phyloP scores from a whole-genome alignment of 495 filamentous ascomycete species.

The Hyaloscypha bicolor region DNA sequence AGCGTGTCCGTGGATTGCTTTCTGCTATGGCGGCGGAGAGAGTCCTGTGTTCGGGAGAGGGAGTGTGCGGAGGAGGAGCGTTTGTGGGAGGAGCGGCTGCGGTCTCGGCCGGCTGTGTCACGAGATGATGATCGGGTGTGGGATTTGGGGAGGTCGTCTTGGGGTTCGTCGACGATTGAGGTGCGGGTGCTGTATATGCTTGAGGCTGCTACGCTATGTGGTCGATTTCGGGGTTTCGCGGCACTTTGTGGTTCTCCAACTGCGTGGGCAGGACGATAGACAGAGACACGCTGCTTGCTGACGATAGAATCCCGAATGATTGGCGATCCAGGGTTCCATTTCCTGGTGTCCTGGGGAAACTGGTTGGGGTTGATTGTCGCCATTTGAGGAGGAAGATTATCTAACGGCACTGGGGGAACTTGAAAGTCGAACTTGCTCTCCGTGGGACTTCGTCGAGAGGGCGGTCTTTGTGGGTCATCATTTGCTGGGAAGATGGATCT shows the following conservation, averaged over 20 bases:
- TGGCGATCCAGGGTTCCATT: conserved; percentile 15
- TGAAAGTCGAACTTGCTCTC: background rate
- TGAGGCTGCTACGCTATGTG: conserved; percentile 23
- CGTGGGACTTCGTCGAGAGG: conserved; percentile 9
- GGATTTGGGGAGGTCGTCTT: background rate
- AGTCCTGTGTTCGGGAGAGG: conserved; percentile 19
- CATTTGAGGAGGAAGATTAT: conserved; percentile 8
- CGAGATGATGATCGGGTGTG: background rate
- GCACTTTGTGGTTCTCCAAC: background rate
- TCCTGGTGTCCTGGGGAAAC: conserved; percentile 19
- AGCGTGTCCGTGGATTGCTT: conserved; percentile 7
- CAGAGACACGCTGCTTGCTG: conserved; percentile 23
- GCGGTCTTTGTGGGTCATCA: background rate
- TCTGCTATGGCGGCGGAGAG: conserved; percentile 9
- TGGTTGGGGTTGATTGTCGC: background rate
- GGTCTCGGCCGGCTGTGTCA: background rate
- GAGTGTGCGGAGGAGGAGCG: background rate
- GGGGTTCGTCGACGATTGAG: conserved; percentile 6
- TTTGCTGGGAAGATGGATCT: conserved; percentile 19
- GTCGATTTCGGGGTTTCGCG: background rate
- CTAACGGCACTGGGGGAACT: conserved; percentile 10
- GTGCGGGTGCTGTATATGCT: conserved; percentile 19
- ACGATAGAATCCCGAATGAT: conserved; percentile 27
- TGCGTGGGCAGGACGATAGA: conserved; percentile 8
- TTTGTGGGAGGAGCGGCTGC: conserved; percentile 16